A percentile compares a stretch with the other conserved stretches of the same genome.
Conservation (phyloP, 768 basidiomycete species). For the Boletus vermiculosoides region DNA sequence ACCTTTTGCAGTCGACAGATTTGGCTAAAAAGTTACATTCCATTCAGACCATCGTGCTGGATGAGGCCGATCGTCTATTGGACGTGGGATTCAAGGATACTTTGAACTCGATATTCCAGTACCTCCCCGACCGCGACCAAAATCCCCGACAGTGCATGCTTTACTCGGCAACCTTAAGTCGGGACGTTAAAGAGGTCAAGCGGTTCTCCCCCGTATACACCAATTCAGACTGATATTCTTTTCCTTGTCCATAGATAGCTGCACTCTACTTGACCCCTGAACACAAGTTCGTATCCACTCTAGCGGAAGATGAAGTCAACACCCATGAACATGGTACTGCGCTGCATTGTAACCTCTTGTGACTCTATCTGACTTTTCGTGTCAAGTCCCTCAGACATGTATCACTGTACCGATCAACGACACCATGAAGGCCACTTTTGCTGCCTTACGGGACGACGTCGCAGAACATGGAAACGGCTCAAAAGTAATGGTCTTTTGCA, state of each 20-base stretch:
- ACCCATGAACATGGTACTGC: slow-evolving; percentile 57
- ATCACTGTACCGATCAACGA: slow-evolving; percentile 43
- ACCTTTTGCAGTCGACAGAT: slow-evolving; percentile 54
- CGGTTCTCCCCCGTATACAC: not conserved
- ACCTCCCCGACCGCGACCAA: slow-evolving; percentile 42
- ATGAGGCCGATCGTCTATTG: slow-evolving; percentile 73
- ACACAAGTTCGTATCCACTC: slow-evolving; percentile 54
- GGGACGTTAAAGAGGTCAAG: slow-evolving; percentile 57
- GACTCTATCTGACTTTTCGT: not conserved
- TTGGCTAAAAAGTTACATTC: slow-evolving; percentile 37
- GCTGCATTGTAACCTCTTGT: not conserved
- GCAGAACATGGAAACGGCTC: slow-evolving; percentile 29
- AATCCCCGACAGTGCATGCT: slow-evolving; percentile 63
- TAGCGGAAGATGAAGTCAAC: slow-evolving; percentile 54
- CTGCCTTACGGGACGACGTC: slow-evolving; percentile 39
- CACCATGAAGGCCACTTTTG: slow-evolving; percentile 41
- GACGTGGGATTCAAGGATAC: slow-evolving; percentile 72
- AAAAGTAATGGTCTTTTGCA: slow-evolving; percentile 61
- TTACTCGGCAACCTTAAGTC: slow-evolving; percentile 74
- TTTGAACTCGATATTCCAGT: slow-evolving; percentile 58
- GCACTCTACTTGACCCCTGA: slow-evolving; percentile 26
- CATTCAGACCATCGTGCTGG: slow-evolving; percentile 54
- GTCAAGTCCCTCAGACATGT: slow-evolving; percentile 47
- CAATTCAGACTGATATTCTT: not conserved
- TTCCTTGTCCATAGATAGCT: slow-evolving; percentile 21